A percentile compares a stretch with the other conserved stretches of the same genome.
Evolutionary conservation across 164 flowering plant species (phyloP).

Genomic region (Macadamia integrifolia): DNA sequence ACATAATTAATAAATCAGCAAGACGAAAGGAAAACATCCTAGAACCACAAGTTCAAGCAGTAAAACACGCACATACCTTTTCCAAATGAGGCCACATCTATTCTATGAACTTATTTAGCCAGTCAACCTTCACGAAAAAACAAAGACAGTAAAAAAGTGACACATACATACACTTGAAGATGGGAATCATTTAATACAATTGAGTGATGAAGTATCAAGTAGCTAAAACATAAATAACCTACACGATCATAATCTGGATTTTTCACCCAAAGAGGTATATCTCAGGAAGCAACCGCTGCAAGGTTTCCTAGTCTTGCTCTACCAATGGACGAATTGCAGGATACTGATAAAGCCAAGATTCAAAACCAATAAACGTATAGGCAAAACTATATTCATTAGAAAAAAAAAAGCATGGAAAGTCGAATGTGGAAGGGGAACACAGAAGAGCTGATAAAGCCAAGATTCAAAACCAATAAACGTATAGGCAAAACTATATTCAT

Average conservation of each 20-base stretch:
- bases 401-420: too few relatives aligned
- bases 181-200: background rate
- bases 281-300: slow-evolving; percentile 74
- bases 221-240: slow-evolving; percentile 18
- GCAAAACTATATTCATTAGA: too few relatives aligned
- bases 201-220: background rate
- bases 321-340: slow-evolving; percentile 74
- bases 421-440: too few relatives aligned
- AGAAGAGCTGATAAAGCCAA: too few relatives aligned
- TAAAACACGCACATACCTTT: slow-evolving; percentile 45
- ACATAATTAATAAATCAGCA: background rate
- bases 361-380: background rate
- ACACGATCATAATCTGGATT: slow-evolving; percentile 96
- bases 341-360: slow-evolving; percentile 36
- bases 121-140: slow-evolving; percentile 61
- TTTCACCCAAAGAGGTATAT: slow-evolving; percentile 96
- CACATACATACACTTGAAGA: background rate
- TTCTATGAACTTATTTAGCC: slow-evolving; percentile 82
- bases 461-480: too few relatives aligned
- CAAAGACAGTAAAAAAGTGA: background rate
- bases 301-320: slow-evolving; percentile 61
- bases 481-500: too few relatives aligned
- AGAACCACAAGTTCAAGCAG: background rate
- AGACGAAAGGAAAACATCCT: background rate
- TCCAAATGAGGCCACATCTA: slow-evolving; percentile 95